These are phyloP conservation scores for Blastocystis sp. DNA, from an alignment of 352 stramenopile genomes.

Conservation along the genomic window DNA sequence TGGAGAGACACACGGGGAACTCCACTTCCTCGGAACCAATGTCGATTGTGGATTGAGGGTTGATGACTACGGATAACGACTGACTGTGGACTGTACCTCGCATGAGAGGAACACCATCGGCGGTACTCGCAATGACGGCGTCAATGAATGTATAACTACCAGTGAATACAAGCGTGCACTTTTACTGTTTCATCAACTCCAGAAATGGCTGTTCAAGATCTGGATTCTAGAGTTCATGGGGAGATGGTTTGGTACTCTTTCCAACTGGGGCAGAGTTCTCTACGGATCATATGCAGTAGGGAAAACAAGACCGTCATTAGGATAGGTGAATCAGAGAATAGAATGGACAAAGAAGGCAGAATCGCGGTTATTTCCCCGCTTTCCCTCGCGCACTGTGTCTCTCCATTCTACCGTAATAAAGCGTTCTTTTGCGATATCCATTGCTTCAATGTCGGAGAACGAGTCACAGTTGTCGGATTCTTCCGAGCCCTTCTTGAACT, in stretches of 20 bases:
- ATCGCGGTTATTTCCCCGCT: too few species aligned
- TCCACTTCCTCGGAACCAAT: constrained; percentile 59
- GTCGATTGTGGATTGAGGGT: constrained; percentile 26
- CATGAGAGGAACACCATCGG: constrained; percentile 48
- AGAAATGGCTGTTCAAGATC: constrained; percentile 50
- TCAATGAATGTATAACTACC: constrained; percentile 52
- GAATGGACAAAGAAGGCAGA: too few species aligned
- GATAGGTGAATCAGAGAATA: too few species aligned
- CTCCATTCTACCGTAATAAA: too few species aligned
- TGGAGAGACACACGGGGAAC: constrained; percentile 44
- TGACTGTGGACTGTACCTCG: background rate
- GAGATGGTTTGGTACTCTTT: background rate
- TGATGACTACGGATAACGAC: constrained; percentile 22
- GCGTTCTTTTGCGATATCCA: too few species aligned
- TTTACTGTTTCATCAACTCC: constrained; percentile 27
- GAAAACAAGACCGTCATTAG: background rate
- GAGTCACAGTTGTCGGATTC: constrained; percentile 41
- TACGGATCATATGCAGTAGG: background rate
- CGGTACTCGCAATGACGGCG: constrained; percentile 47
- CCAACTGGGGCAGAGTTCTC: constrained; percentile 32
- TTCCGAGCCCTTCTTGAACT: constrained; percentile 53
- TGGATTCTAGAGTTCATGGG: constrained; percentile 10
- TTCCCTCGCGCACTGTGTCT: too few species aligned
- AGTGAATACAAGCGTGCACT: background rate
- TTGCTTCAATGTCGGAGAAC: constrained; percentile 32